phyloP scores from a whole-genome alignment of 148 eudicot species.

The Arbutus unedo region DNA sequence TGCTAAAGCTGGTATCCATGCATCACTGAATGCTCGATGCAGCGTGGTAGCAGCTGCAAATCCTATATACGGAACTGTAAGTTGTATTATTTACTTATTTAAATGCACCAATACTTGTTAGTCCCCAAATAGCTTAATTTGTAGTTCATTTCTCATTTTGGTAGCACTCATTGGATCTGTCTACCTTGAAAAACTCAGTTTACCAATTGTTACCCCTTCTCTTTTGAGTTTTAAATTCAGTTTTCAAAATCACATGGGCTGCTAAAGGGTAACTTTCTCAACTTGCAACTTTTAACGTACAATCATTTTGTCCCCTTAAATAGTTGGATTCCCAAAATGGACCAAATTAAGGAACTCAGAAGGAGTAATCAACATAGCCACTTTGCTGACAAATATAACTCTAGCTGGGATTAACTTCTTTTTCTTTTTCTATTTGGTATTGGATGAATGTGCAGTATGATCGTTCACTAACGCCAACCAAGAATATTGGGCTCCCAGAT shows the following conservation, averaged over 20 bases:
- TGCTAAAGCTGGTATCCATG: constrained; percentile 99
- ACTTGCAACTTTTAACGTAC: neutral
- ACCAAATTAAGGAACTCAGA: neutral
- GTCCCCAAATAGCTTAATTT: neutral
- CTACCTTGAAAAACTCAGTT: neutral
- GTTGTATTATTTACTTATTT: constrained; percentile 21
- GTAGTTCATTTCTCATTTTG: neutral
- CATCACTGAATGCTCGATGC: constrained; percentile 98
- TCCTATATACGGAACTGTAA: constrained; percentile 99
- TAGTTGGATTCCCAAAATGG: neutral
- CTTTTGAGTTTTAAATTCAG: neutral
- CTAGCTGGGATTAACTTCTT: constrained; percentile 3
- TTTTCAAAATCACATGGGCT: neutral
- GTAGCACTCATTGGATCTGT: neutral
- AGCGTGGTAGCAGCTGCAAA: constrained; percentile 99
- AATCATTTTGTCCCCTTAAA: neutral
- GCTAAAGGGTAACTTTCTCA: neutral
- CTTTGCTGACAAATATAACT: neutral
- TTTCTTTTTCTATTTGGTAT: neutral
- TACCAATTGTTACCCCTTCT: neutral
- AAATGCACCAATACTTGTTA: neutral
- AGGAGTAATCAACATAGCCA: neutral
- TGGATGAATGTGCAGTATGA: constrained; percentile 66
- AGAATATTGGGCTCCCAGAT: constrained; percentile 96
- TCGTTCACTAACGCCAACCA: constrained; percentile 94